Conservation (phyloP, 2,329 filamentous ascomycete genomes). For the Clarireedia hainanense region DNA sequence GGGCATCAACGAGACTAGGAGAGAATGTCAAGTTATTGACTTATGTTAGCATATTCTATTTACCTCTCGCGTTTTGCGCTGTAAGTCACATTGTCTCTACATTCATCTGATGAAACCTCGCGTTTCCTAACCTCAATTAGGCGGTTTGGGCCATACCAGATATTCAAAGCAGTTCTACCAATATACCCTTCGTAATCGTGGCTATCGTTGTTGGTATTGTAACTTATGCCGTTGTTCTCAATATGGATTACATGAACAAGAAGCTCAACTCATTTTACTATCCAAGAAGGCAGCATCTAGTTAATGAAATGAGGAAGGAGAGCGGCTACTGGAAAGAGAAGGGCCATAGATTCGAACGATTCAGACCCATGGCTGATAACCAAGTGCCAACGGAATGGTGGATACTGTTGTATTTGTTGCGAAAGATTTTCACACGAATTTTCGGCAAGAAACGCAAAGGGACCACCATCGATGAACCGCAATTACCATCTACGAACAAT, state of each 20-base stretch:
- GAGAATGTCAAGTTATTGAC: conserved; percentile 33
- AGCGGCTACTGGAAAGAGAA: not conserved
- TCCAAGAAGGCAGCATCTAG: not conserved
- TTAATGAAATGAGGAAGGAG: conserved; percentile 6
- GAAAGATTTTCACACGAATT: not conserved
- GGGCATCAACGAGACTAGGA: conserved; percentile 25
- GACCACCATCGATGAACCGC: too few species aligned
- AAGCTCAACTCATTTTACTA: not conserved
- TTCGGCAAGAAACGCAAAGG: not conserved
- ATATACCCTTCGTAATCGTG: conserved; percentile 1
- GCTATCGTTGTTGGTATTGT: not conserved
- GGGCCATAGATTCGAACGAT: not conserved
- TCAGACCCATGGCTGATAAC: not conserved
- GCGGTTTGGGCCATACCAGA: not conserved
- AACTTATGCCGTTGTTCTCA: conserved; percentile 7
- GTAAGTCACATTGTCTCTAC: not conserved
- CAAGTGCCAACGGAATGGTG: conserved; percentile 10
- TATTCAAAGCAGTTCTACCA: not conserved
- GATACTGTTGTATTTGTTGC: conserved; percentile 2
- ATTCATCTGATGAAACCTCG: not conserved
- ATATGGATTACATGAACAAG: conserved; percentile 1
- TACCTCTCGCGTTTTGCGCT: conserved; percentile 29
- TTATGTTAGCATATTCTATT: conserved; percentile 33
- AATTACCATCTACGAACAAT: too few species aligned
- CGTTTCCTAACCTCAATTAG: not conserved